Percentiles rank a stretch among this genome's conserved stretches.
Evolutionary conservation across 495 filamentous ascomycete genomes (phyloP).

Genomic region (Physcia stellaris): DNA sequence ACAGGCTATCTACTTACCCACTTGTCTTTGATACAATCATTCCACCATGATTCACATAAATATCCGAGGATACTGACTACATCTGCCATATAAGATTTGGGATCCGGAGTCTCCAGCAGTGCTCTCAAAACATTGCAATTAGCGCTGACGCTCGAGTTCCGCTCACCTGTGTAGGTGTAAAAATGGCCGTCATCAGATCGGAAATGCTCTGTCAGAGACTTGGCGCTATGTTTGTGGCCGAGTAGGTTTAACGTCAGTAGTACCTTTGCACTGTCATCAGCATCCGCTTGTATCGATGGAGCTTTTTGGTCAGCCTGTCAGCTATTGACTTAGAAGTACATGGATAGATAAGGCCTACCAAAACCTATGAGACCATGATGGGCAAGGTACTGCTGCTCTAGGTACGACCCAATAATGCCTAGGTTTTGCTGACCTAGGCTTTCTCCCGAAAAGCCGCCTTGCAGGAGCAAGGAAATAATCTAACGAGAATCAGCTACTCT

Average conservation of each 20-base stretch:
- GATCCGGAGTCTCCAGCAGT: slow-evolving; percentile 14
- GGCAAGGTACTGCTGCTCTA: neutral
- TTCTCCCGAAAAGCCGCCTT: neutral
- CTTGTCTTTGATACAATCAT: slow-evolving; percentile 14
- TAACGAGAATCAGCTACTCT: neutral
- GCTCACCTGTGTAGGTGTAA: slow-evolving; percentile 22
- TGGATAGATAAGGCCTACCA: neutral
- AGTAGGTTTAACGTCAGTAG: slow-evolving; percentile 20
- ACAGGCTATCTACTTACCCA: slow-evolving; percentile 9
- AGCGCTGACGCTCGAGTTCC: slow-evolving; percentile 24
- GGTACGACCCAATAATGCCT: neutral
- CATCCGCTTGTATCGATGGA: slow-evolving; percentile 24
- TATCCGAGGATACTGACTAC: slow-evolving; percentile 14
- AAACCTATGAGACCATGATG: slow-evolving; percentile 3
- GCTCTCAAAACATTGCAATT: slow-evolving; percentile 28
- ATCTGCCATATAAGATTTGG: slow-evolving; percentile 9
- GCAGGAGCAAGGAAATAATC: neutral
- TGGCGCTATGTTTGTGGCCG: slow-evolving; percentile 9
- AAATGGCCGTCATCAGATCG: slow-evolving; percentile 21
- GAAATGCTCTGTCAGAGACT: slow-evolving; percentile 20
- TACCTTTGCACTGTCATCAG: slow-evolving; percentile 31
- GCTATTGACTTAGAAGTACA: neutral
- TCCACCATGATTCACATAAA: slow-evolving; percentile 15
- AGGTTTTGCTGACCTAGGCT: neutral
- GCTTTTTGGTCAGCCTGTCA: neutral